Base-by-base conservation (phyloP, 176 grass and related monocot species). In the Eremochloa ophiuroides region DNA sequence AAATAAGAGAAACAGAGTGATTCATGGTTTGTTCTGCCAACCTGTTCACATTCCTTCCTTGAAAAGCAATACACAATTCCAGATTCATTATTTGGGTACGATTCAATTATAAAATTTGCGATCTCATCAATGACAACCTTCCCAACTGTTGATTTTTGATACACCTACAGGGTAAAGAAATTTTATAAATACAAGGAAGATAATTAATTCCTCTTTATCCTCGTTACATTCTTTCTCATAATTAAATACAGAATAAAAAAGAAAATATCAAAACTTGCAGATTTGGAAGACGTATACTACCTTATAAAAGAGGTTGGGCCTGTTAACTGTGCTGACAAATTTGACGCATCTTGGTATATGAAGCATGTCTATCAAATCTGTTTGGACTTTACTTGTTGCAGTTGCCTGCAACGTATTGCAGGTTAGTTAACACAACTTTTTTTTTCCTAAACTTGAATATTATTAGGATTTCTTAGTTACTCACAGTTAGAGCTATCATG, bases 41-140 rank as follows among this genome's bases (percentile, higher is more conserved):
- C 95, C 92, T 98, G 92, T 77, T 92, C 83, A 14, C 90, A 98
- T 87, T 97, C 92, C 80, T 94, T 97, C 77, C 95, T 94, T 71
- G 95, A 91, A 72, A 97, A 93, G 82, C 95, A 98, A 83, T 98
- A 98, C 16, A 98, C 86, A 82, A 98, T 98, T 53, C 95, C 95
- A 35, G 95, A 94, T 73, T 98, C 95, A 27, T 93, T 94, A 85
- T 92, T 94, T 23, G 95, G 82, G 83, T 94, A 98, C 51, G 89
- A 83, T 62, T 80, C 75, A 66, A 65, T 87, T 85, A 98, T 94
- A 66, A 87, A 93, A 81, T 85, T 85, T 87, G 95, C 77, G 34
- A 98, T 94, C 88, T 91, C 92, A 83, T 98, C 92, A 91, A 98
- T 86, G 34, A 93, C 88, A 25, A 87, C 86, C 76, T 91, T 98